Percentiles rank a stretch among this genome's conserved stretches.
phyloP scores from a whole-genome alignment of 352 stramenopile species.

The Phytophthora cactorum region DNA sequence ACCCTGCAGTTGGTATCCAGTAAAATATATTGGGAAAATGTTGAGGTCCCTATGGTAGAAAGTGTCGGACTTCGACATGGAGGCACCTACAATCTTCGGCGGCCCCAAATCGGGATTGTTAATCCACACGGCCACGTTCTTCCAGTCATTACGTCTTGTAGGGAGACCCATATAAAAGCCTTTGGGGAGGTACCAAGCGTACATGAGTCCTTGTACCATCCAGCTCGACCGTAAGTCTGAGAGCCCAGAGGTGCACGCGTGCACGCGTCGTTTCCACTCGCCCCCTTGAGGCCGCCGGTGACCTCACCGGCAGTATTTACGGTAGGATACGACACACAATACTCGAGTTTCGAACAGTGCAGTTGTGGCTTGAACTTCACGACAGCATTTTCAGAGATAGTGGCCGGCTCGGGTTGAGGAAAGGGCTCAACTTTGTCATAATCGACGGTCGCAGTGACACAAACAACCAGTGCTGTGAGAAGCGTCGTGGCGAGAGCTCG shows the following conservation, averaged over 20 bases:
- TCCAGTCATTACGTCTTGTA: slow-evolving; percentile 12
- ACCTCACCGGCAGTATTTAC: too few species aligned
- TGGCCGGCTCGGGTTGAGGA: slow-evolving; percentile 3
- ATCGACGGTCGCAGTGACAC: not conserved
- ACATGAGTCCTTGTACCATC: slow-evolving; percentile 16
- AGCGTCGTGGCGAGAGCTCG: not conserved
- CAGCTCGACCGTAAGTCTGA: slow-evolving; percentile 11
- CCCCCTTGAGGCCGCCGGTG: slow-evolving; percentile 3
- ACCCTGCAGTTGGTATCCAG: not conserved
- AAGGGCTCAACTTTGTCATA: slow-evolving; percentile 12
- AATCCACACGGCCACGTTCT: slow-evolving; percentile 16
- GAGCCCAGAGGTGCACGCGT: slow-evolving; percentile 2
- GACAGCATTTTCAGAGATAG: slow-evolving; percentile 2
- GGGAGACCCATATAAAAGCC: not conserved
- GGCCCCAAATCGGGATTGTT: not conserved
- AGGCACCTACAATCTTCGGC: slow-evolving; percentile 1
- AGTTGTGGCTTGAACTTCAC: slow-evolving; percentile 16
- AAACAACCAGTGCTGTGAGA: not conserved
- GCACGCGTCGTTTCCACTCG: slow-evolving; percentile 4
- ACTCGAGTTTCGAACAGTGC: too few species aligned
- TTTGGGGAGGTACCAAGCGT: slow-evolving; percentile 20
- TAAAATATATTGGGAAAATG: not conserved
- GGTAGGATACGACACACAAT: slow-evolving; percentile 8
- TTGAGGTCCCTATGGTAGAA: not conserved
- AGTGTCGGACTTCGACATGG: slow-evolving; percentile 7